Evolutionary conservation across 345 rosid species (phyloP).

Genomic region (Mercurialis annua): DNA sequence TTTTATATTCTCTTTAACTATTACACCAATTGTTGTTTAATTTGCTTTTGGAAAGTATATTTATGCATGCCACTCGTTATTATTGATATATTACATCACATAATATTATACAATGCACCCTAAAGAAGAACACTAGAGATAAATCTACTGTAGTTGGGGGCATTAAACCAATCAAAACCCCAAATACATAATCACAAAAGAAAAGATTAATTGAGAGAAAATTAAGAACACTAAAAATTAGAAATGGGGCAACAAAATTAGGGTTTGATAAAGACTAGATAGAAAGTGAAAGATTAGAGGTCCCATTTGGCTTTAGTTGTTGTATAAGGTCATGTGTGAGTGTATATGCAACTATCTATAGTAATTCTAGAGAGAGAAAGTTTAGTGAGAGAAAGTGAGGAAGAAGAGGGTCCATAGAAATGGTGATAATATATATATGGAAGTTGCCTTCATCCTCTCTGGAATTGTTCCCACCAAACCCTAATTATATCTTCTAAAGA

Average conservation of each 20-base stretch:
- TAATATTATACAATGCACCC: too few species aligned
- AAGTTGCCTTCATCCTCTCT: constrained; percentile 52
- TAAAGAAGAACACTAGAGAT: neutral
- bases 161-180: neutral
- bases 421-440: constrained; percentile 35
- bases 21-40: too few species aligned
- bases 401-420: constrained; percentile 12
- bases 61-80: too few species aligned
- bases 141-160: neutral
- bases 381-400: constrained; percentile 10
- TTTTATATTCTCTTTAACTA: too few species aligned
- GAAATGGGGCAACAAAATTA: constrained; percentile 2
- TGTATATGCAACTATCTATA: constrained; percentile 21
- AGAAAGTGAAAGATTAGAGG: constrained; percentile 32
- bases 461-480: constrained; percentile 37
- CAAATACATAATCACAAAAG: neutral
- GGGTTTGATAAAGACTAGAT: constrained; percentile 33
- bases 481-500: constrained; percentile 6
- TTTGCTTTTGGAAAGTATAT: too few species aligned
- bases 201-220: neutral
- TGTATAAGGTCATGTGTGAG: constrained; percentile 42
- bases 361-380: constrained; percentile 6
- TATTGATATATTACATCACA: too few species aligned
- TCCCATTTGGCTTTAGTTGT: constrained; percentile 40
- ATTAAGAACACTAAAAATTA: constrained; percentile 1